Conservation (phyloP, 2,329 filamentous ascomycete species). For the Coniosporium tulheliwenetii region DNA sequence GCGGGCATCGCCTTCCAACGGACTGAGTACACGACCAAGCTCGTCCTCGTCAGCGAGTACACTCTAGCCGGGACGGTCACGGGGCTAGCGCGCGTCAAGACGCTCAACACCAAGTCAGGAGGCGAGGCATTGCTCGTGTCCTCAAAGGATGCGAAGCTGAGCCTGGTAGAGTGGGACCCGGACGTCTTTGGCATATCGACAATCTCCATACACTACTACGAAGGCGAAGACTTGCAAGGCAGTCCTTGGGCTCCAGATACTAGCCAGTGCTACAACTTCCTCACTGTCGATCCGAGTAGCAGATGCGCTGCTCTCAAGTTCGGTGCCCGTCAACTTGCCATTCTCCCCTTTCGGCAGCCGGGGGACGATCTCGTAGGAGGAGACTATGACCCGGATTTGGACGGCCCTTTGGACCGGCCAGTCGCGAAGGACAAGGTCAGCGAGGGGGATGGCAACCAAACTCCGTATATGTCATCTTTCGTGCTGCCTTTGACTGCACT, state of each 20-base stretch:
- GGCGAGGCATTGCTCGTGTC: slow-evolving; percentile 74
- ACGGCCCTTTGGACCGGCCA: slow-evolving; percentile 30
- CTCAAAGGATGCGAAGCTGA: slow-evolving; percentile 83
- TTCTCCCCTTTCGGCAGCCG: slow-evolving; percentile 76
- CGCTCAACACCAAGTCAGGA: slow-evolving; percentile 56
- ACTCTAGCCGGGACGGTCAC: slow-evolving; percentile 70
- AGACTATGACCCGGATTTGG: slow-evolving; percentile 73
- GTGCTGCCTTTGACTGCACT: slow-evolving; percentile 79
- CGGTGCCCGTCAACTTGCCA: slow-evolving; percentile 73
- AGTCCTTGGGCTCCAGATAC: slow-evolving; percentile 69
- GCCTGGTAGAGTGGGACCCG: slow-evolving; percentile 85
- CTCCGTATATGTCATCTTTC: slow-evolving; percentile 80
- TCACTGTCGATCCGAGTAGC: slow-evolving; percentile 80
- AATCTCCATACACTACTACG: slow-evolving; percentile 94
- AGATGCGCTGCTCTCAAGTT: slow-evolving; percentile 93
- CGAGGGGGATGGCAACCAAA: slow-evolving; percentile 27
- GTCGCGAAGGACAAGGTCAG: slow-evolving; percentile 15
- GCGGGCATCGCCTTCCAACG: slow-evolving; percentile 48
- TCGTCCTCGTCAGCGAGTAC: slow-evolving; percentile 76
- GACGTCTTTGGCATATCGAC: slow-evolving; percentile 66
- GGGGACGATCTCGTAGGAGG: slow-evolving; percentile 84
- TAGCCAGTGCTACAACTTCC: slow-evolving; percentile 60
- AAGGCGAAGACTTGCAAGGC: slow-evolving; percentile 75
- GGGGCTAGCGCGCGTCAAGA: slow-evolving; percentile 64
- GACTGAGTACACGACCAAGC: slow-evolving; percentile 56